Conservation (phyloP, 2,329 filamentous ascomycete species). For the Blumeria graminis region DNA sequence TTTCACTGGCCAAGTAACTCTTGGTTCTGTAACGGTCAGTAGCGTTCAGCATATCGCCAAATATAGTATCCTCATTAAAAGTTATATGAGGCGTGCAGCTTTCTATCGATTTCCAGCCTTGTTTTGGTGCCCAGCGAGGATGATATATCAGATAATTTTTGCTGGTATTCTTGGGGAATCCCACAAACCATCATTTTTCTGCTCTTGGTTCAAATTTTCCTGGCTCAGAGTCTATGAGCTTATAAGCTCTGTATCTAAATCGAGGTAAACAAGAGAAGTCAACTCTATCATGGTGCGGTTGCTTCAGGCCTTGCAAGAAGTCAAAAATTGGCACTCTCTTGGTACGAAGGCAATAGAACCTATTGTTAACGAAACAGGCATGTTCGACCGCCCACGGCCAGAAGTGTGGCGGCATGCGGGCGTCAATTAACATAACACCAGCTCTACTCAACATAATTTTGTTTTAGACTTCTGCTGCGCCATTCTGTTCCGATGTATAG, state of each 20-base stretch:
- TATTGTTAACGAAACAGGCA: not conserved
- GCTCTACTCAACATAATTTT: not conserved
- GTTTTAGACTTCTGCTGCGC: not conserved
- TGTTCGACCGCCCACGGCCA: not conserved
- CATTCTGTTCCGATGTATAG: not conserved
- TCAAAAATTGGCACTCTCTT: not conserved
- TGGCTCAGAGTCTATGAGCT: not conserved
- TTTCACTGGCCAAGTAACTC: not conserved
- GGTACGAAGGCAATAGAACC: not conserved
- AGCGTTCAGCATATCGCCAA: not conserved
- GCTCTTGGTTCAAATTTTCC: not conserved
- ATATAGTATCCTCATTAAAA: not conserved
- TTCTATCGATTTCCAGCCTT: not conserved
- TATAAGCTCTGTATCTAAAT: not conserved
- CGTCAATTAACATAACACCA: not conserved
- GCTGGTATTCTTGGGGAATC: not conserved
- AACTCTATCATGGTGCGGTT: not conserved
- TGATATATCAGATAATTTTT: slow-evolving; percentile 1
- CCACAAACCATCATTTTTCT: not conserved
- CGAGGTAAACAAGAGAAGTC: not conserved
- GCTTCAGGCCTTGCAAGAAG: not conserved
- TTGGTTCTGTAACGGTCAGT: not conserved
- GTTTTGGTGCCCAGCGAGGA: not conserved
- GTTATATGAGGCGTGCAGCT: not conserved
- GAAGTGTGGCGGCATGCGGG: not conserved